phyloP scores from a whole-genome alignment of 495 filamentous ascomycete species.

The Xylaria palmicola region DNA sequence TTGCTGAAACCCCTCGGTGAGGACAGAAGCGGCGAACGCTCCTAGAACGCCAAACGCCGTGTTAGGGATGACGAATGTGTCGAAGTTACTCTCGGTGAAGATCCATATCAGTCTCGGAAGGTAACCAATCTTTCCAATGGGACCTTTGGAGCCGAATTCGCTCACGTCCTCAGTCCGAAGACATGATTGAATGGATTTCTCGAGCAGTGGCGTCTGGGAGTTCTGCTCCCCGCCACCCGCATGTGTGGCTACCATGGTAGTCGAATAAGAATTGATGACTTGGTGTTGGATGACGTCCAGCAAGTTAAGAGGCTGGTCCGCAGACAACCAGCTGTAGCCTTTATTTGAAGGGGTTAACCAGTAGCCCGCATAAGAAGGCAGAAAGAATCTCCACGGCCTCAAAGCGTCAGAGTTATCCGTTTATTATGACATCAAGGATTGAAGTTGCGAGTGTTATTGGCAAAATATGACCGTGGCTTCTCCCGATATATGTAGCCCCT shows the following conservation, averaged over 20 bases:
- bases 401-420: background rate
- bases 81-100: constrained; percentile 42
- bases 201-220: constrained; percentile 2
- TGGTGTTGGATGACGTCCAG: background rate
- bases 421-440: constrained; percentile 6
- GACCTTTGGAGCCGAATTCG: constrained; percentile 13
- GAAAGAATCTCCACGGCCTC: background rate
- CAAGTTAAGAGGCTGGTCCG: background rate
- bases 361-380: background rate
- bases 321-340: background rate
- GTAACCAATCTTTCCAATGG: constrained; percentile 8
- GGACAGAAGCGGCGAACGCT: constrained; percentile 26
- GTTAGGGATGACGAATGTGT: constrained; percentile 39
- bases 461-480: background rate
- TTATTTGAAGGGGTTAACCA: background rate
- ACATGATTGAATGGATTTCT: background rate
- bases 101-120: constrained; percentile 27
- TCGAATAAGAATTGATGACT: background rate
- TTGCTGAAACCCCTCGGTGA: constrained; percentile 24
- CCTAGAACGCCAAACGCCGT: constrained; percentile 34
- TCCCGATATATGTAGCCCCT: constrained; percentile 3
- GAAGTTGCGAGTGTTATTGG: background rate
- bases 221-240: background rate
- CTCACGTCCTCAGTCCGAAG: background rate
- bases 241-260: background rate